Conservation (phyloP, 306 rosid genomes). For the Spatholobus suberectus region DNA sequence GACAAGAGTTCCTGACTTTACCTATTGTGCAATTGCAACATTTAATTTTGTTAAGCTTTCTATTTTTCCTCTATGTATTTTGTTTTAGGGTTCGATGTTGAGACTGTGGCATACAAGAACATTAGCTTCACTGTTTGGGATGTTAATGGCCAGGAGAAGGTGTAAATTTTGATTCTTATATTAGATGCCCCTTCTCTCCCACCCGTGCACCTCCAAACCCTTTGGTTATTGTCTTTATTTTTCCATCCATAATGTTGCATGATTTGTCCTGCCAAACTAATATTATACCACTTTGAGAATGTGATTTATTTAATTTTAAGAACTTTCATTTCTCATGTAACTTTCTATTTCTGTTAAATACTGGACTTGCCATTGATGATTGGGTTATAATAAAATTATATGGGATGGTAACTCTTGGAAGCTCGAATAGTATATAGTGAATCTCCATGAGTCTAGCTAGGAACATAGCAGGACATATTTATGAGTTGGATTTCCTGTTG, state of each 20-base stretch:
- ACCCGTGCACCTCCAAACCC: background rate
- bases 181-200: background rate
- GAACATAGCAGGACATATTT: background rate
- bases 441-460: background rate
- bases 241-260: background rate
- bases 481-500: background rate
- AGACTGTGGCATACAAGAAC: no score
- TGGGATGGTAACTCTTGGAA: background rate
- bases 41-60: no score
- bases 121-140: no score
- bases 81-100: no score
- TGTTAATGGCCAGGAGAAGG: no score
- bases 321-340: background rate
- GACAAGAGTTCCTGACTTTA: no score
- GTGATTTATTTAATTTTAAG: background rate
- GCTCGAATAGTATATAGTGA: no score
- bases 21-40: no score
- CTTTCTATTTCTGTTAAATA: background rate
- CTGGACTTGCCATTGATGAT: background rate
- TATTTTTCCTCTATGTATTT: no score
- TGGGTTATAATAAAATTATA: background rate
- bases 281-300: background rate
- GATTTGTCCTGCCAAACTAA: background rate
- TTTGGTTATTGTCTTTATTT: background rate
- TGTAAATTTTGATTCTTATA: no score